Base-by-base conservation (phyloP, 2,329 filamentous ascomycete genomes). In the Botrytis galanthina region DNA sequence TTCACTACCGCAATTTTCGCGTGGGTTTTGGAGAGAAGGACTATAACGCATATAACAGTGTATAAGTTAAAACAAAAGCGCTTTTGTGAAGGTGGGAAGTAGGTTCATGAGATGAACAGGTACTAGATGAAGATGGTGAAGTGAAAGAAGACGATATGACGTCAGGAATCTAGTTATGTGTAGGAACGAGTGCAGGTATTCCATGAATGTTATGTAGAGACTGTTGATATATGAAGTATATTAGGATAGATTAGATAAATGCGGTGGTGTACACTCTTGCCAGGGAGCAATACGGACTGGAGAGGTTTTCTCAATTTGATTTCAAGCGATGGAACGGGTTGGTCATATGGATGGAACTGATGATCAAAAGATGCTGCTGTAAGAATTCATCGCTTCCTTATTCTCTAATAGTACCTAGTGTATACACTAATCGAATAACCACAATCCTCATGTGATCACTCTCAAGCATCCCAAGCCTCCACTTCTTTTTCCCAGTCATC, bases 401-500 rank as follows among this genome's bases (percentile, higher is more conserved):
- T 57, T 20, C n/a, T n/a, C 16, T 32, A 9, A 42, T 29, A 32
- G 22, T 48, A 22, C 35, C 48, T 54, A 51, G 48, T 54, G 48
- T 54, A 7, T 54, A 54, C 16, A 68, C 32, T 39, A 35, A 14
- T 9, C 8, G 18, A 39, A 39, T 37, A 10, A 54, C 7, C 32
- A 67, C 7, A 4, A 10, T n/a, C 46, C 16, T 39, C 26, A 14
- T 39, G 32, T 39, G 26, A 39, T 32, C 16, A 39, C 12, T 16
- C 8, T 66, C 37, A 54, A 42, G 37, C 46, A 72, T 74, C 81
- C 77, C 87, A 87, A 54, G 82, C 84, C 74, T 85, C 82, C 78
- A 89, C 89, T 9, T 88, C 90, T 39, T 83, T 85, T 78, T 91
- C 88, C 91, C 91, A 93, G 79, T 92, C 88, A 76, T 92, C 90